Percentiles rank a stretch among this genome's conserved stretches.
These are phyloP conservation scores for Endocladia muricata DNA, from an alignment of 31 red algal genomes.

Conservation along the genomic window DNA sequence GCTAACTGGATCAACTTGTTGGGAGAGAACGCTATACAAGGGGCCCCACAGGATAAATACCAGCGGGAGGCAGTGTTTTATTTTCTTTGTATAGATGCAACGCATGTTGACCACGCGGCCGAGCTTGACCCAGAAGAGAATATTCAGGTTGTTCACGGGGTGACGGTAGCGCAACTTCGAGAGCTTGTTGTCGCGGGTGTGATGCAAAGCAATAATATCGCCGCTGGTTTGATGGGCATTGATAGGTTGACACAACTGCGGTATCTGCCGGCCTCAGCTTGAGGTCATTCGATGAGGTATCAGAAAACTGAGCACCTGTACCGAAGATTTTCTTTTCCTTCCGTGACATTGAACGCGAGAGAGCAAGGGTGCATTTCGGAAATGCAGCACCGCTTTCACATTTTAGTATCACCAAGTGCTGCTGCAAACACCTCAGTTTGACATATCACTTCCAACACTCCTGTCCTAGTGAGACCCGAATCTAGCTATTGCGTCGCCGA, in stretches of 20 bases:
- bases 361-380: too few species aligned
- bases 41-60: conserved; percentile 77
- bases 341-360: too few species aligned
- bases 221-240: conserved; percentile 51
- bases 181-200: conserved; percentile 33
- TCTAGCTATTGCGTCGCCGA: too few species aligned
- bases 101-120: conserved; percentile 28
- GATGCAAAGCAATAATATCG: conserved; percentile 71
- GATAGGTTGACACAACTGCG: conserved; percentile 17
- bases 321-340: too few species aligned
- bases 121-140: conserved; percentile 60
- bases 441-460: too few species aligned
- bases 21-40: conserved; percentile 23
- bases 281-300: too few species aligned
- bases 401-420: too few species aligned
- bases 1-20: conserved; percentile 45
- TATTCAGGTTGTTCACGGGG: conserved; percentile 66
- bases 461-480: too few species aligned
- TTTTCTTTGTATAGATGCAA: conserved; percentile 48
- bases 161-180: conserved; percentile 25
- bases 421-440: too few species aligned
- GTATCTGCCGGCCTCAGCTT: conserved; percentile 15
- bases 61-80: conserved; percentile 59
- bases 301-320: too few species aligned
- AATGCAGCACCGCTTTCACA: too few species aligned